A percentile compares a stretch with the other conserved stretches of the same genome.
These are phyloP conservation scores for Lagenidium giganteum DNA, from an alignment of 352 stramenopile genomes.

Conservation along the genomic window DNA sequence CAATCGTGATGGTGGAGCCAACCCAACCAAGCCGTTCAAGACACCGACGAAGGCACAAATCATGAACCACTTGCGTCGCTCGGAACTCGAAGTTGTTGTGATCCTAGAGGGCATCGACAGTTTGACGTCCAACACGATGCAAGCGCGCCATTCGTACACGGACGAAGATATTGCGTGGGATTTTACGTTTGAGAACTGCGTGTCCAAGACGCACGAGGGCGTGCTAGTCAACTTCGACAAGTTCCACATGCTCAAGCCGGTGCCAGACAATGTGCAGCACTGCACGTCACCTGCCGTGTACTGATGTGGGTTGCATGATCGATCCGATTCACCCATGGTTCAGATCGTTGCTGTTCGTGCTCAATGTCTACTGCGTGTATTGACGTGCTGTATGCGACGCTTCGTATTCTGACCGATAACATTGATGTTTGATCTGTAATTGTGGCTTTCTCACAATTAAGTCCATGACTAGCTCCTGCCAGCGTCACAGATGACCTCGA, in stretches of 20 bases:
- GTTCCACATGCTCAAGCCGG: conserved; percentile 71
- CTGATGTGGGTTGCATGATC: too few relatives aligned
- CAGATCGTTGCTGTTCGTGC: too few relatives aligned
- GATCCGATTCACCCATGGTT: too few relatives aligned
- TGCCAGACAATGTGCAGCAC: conserved; percentile 39
- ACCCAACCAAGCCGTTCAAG: conserved; percentile 26
- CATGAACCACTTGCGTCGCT: conserved; percentile 53
- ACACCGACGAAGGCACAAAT: conserved; percentile 71
- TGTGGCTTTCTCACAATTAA: too few relatives aligned
- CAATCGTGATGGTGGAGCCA: conserved; percentile 55
- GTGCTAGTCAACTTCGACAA: conserved; percentile 79
- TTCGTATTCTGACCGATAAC: too few relatives aligned
- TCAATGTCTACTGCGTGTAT: too few relatives aligned
- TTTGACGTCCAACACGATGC: conserved; percentile 86
- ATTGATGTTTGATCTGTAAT: too few relatives aligned
- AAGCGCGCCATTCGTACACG: conserved; percentile 78
- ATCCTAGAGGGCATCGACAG: conserved; percentile 82
- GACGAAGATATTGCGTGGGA: conserved; percentile 80
- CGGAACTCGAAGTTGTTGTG: conserved; percentile 74
- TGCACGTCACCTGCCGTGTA: too few relatives aligned
- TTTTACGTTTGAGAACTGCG: conserved; percentile 71
- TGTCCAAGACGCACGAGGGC: conserved; percentile 42
- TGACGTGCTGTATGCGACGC: too few relatives aligned
- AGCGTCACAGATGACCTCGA: too few relatives aligned
- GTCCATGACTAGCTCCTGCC: too few relatives aligned